Conservation (phyloP, 2,329 filamentous ascomycete genomes). For the Tolypocladium nubicola region DNA sequence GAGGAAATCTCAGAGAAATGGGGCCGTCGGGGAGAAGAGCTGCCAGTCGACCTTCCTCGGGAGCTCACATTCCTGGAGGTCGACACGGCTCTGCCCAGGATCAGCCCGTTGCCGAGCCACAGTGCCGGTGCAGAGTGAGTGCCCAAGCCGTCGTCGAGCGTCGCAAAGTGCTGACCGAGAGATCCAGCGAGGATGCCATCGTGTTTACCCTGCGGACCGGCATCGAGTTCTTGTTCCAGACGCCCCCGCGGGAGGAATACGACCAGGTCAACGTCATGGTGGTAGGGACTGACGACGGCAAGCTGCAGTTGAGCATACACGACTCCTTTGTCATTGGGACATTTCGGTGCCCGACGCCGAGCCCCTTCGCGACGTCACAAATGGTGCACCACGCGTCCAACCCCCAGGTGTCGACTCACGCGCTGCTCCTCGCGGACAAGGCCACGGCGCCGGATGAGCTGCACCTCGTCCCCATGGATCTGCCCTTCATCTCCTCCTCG, state of each 20-base stretch:
- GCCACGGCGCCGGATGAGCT: slow-evolving; percentile 19
- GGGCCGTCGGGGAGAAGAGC: slow-evolving; percentile 3
- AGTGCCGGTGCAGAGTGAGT: slow-evolving; percentile 54
- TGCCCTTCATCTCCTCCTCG: slow-evolving; percentile 71
- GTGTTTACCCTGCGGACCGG: slow-evolving; percentile 61
- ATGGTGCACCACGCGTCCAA: slow-evolving; percentile 59
- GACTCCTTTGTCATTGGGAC: slow-evolving; percentile 73
- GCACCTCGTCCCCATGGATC: slow-evolving; percentile 63
- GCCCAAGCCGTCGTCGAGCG: background rate
- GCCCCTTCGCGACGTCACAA: slow-evolving; percentile 13
- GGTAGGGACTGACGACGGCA: slow-evolving; percentile 60
- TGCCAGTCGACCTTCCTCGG: slow-evolving; percentile 49
- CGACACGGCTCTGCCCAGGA: slow-evolving; percentile 63
- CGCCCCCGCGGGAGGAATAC: slow-evolving; percentile 51
- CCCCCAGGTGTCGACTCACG: slow-evolving; percentile 63
- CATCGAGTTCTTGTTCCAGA: slow-evolving; percentile 59
- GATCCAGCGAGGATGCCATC: slow-evolving; percentile 37
- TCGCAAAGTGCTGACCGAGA: slow-evolving; percentile 7
- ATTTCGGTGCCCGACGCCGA: slow-evolving; percentile 39
- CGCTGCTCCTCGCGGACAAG: slow-evolving; percentile 47
- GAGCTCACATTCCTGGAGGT: slow-evolving; percentile 68
- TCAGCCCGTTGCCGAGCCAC: slow-evolving; percentile 55
- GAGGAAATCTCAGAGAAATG: slow-evolving; percentile 7
- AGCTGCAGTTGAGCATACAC: slow-evolving; percentile 70
- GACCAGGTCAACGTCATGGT: slow-evolving; percentile 73